Conservation (phyloP, 768 basidiomycete species). For the Agrocybe pediades region DNA sequence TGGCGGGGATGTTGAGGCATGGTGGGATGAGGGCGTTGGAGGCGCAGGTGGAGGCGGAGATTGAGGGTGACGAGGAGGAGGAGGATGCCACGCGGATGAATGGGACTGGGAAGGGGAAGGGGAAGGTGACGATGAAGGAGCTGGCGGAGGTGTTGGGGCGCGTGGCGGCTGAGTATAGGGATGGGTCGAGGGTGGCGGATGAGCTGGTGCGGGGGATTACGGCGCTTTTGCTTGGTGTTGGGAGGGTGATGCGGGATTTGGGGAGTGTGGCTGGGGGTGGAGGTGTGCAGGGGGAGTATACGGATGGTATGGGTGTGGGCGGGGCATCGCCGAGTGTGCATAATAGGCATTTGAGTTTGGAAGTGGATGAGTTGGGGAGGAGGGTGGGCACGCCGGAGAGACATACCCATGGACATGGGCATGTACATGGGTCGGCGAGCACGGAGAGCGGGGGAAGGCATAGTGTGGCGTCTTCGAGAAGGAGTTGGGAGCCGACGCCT, state of each 20-base stretch:
- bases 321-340: conserved; percentile 39
- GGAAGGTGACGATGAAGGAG: too few species aligned
- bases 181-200: conserved; percentile 71
- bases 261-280: conserved; percentile 29
- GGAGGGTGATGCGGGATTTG: conserved; percentile 66
- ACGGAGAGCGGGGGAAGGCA: conserved; percentile 43
- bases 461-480: conserved; percentile 58
- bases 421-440: conserved; percentile 3
- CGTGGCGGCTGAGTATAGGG: conserved; percentile 73
- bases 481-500: conserved; percentile 44
- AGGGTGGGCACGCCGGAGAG: conserved; percentile 20
- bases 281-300: conserved; percentile 27
- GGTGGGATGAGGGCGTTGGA: conserved; percentile 65
- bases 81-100: too few species aligned
- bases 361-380: conserved; percentile 30
- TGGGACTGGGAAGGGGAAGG: too few species aligned
- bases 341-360: conserved; percentile 54
- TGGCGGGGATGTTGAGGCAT: conserved; percentile 61
- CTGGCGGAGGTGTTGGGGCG: conserved; percentile 66
- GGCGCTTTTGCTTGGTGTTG: conserved; percentile 73
- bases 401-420: too few species aligned
- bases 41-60: conserved; percentile 75
- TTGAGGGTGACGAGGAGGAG: conserved; percentile 37
- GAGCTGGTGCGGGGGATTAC: conserved; percentile 79
- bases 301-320: too few species aligned